Base-by-base conservation (phyloP, 2,329 filamentous ascomycete genomes). In the Aspergillus pseudoviridinutans region DNA sequence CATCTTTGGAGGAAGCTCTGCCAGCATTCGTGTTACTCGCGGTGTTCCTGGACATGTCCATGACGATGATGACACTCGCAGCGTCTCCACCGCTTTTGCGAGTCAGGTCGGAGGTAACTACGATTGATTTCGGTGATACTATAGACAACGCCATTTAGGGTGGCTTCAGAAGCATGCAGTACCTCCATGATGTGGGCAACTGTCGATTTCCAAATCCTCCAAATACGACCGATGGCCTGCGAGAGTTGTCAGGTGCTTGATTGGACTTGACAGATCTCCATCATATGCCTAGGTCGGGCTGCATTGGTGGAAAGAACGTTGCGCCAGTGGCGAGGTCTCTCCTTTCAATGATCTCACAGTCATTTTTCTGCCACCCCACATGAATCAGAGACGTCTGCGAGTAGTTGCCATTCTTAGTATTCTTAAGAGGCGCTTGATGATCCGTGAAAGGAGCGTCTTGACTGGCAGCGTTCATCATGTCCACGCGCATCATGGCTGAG, bases 81-180 rank as follows among this genome's bases (percentile, higher is more conserved):
- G 93, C 76, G 86, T 97, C 68, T 96, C 91, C 70, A 97, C 94
- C 53, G 92, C 92, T 51, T 99, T 97, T 78, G 92, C 93, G 60
- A 97, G 92, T 78, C 94, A 97, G 76, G 87, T 97, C 65, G 92
- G 91, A 56, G 82, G 82, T 46, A 82, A 79, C 65, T 85, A 85
- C 67, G 84, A 86, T 71, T 85, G 82, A 85, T 64, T 59, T 53
- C 46, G 44, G n/a, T 50, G 32, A 53, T 27, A 7, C 35, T 49
- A 49, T 47, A 24, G 46, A 44, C 38, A 60, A 51, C 50, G 55
- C 58, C 44, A 57, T 51, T 41, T 42, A 59, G 58, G 60, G 54
- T 61, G 58, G 58, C 51, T 56, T 50, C 50, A 53, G 51, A 54
- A 61, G 54, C 60, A 53, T 55, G 54, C 50, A 55, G 47, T 49